These are phyloP conservation scores for Cucurbita ficifolia DNA, from an alignment of 306 rosid genomes.

Conservation along the genomic window DNA sequence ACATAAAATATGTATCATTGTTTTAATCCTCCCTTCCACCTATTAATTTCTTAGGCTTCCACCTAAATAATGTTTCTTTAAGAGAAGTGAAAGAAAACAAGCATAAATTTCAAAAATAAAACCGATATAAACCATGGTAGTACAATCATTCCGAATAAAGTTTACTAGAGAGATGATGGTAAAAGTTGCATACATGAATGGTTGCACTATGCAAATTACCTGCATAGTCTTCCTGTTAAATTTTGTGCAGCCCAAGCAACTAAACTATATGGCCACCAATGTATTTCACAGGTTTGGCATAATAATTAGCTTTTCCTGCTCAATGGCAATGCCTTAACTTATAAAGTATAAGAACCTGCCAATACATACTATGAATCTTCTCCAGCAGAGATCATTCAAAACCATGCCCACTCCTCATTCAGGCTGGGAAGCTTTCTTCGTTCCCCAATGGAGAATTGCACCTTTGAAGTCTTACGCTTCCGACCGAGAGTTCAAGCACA, in stretches of 20 bases:
- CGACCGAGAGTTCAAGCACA: background rate
- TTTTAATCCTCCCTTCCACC: too few species aligned
- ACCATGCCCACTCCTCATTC: background rate
- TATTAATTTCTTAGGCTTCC: too few species aligned
- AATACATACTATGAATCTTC: background rate
- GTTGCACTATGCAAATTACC: background rate
- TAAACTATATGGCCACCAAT: background rate
- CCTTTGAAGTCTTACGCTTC: background rate
- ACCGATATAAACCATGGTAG: too few species aligned
- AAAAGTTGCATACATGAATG: background rate
- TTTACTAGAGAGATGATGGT: background rate
- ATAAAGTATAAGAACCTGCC: background rate
- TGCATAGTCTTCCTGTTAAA: background rate
- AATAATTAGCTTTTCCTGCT: background rate
- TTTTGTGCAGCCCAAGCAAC: background rate
- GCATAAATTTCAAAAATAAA: too few species aligned
- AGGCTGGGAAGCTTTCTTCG: background rate
- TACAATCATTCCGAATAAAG: background rate
- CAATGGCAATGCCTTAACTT: background rate
- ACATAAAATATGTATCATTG: too few species aligned
- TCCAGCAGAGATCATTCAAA: background rate
- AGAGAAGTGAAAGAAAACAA: too few species aligned
- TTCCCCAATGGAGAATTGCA: conserved; percentile 1
- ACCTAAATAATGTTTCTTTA: too few species aligned
- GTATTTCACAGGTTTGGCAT: background rate